phyloP scores from a whole-genome alignment of 2,329 filamentous ascomycete genomes.

The Alternaria conjuncta region DNA sequence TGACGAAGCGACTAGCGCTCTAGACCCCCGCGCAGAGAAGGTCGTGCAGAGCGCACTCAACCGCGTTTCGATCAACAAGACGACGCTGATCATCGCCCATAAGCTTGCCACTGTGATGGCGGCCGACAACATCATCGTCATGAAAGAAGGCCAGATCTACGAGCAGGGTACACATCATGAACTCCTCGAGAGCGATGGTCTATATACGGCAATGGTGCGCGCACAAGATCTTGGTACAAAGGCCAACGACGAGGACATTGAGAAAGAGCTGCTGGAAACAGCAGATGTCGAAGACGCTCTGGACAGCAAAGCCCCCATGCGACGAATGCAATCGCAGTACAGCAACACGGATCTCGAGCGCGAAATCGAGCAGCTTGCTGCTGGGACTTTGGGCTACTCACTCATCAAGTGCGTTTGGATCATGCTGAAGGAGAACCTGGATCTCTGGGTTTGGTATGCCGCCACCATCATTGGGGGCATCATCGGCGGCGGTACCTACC shows the following conservation, averaged over 20 bases:
- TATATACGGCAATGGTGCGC: slow-evolving; percentile 16
- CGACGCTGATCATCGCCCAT: slow-evolving; percentile 93
- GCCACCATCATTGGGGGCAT: not conserved
- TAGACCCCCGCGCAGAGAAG: slow-evolving; percentile 92
- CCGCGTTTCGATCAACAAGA: slow-evolving; percentile 79
- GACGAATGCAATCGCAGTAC: slow-evolving; percentile 12
- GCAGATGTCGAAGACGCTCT: not conserved
- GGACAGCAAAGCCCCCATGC: slow-evolving; percentile 4
- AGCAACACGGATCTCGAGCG: not conserved
- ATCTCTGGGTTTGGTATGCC: slow-evolving; percentile 2
- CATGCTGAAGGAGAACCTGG: slow-evolving; percentile 17
- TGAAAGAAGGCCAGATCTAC: slow-evolving; percentile 70
- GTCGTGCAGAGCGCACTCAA: slow-evolving; percentile 93
- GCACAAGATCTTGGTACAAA: slow-evolving; percentile 33
- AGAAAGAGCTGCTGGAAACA: slow-evolving; percentile 1
- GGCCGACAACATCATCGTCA: slow-evolving; percentile 65
- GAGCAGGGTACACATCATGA: slow-evolving; percentile 67
- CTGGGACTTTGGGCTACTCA: slow-evolving; percentile 14
- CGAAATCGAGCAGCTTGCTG: slow-evolving; percentile 13
- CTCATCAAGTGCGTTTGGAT: slow-evolving; percentile 17
- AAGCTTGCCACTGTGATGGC: slow-evolving; percentile 79
- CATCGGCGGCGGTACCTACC: slow-evolving; percentile 2
- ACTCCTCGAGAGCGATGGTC: slow-evolving; percentile 2
- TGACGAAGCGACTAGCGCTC: slow-evolving; percentile 90
- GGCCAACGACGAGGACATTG: not conserved